Percentiles rank a stretch among this genome's conserved stretches.
phyloP scores from a whole-genome alignment of 768 basidiomycete species.

The Pleurotus tuoliensis region DNA sequence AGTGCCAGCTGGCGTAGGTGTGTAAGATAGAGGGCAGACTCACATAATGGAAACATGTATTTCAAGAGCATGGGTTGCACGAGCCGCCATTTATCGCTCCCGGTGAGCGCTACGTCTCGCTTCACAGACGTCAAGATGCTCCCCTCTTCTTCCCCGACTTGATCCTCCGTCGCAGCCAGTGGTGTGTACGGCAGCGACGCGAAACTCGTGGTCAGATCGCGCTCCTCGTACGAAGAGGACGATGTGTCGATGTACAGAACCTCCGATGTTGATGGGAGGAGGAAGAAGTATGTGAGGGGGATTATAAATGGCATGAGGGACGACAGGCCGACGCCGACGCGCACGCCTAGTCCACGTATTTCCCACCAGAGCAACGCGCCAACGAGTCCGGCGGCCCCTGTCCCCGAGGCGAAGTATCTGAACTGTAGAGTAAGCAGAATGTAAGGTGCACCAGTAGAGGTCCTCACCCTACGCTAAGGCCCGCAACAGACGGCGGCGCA shows the following conservation, averaged over 20 bases:
- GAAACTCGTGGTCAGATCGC: constrained; percentile 25
- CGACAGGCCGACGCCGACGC: constrained; percentile 77
- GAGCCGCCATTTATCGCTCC: constrained; percentile 74
- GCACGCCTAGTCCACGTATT: constrained; percentile 79
- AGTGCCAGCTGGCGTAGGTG: too few relatives aligned
- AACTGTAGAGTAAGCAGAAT: background rate
- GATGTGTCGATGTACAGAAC: constrained; percentile 42
- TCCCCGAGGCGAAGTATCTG: constrained; percentile 91
- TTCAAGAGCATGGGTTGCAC: constrained; percentile 73
- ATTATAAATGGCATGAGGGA: constrained; percentile 82
- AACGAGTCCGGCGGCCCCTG: constrained; percentile 89
- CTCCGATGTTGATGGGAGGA: constrained; percentile 61
- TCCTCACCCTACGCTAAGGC: constrained; percentile 75
- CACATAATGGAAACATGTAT: constrained; percentile 94
- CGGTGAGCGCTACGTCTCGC: constrained; percentile 49
- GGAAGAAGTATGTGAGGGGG: constrained; percentile 69
- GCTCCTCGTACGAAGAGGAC: constrained; percentile 31
- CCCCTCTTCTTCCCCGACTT: constrained; percentile 39
- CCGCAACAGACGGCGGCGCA: constrained; percentile 60
- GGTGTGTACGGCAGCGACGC: constrained; percentile 40
- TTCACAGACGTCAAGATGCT: constrained; percentile 32
- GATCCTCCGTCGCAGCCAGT: constrained; percentile 36
- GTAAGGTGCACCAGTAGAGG: background rate
- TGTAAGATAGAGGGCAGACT: constrained; percentile 28
- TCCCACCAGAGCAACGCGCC: constrained; percentile 97